phyloP scores from a whole-genome alignment of 371 early-diverging fungal species.

The Mucor mucedo region DNA sequence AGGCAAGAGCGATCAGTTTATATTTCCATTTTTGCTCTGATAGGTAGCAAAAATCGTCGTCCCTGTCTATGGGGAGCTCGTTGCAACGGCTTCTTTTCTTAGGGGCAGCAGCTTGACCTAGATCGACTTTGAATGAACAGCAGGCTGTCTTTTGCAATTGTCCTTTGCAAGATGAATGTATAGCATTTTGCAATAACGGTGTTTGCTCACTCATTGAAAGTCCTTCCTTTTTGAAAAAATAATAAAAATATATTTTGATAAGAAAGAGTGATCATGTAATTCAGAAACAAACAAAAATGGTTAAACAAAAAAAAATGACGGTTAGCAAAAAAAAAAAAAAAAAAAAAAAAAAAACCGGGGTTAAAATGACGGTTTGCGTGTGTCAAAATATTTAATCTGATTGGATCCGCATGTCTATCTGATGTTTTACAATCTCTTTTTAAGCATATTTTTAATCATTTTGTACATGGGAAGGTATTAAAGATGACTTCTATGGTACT shows the following conservation, averaged over 20 bases:
- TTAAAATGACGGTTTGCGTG: not conserved
- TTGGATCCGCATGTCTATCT: too few species aligned
- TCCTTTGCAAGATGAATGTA: slow-evolving; percentile 2
- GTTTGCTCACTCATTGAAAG: slow-evolving; percentile 29
- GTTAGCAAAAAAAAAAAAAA: too few species aligned
- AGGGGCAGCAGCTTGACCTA: slow-evolving; percentile 3
- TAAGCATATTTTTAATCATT: too few species aligned
- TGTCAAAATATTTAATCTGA: too few species aligned
- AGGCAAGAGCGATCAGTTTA: slow-evolving; percentile 66
- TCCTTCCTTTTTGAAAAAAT: not conserved
- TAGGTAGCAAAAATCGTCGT: slow-evolving; percentile 27
- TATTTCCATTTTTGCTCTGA: slow-evolving; percentile 57
- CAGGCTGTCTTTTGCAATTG: slow-evolving; percentile 11
- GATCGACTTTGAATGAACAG: slow-evolving; percentile 19
- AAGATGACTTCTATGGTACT: too few species aligned
- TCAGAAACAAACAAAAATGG: too few species aligned
- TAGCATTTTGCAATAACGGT: slow-evolving; percentile 20
- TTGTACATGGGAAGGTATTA: too few species aligned
- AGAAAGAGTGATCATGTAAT: slow-evolving; percentile 11
- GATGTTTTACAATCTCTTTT: too few species aligned
- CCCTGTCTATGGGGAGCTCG: slow-evolving; percentile 7
- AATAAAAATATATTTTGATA: not conserved
- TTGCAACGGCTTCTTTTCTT: slow-evolving; percentile 12
- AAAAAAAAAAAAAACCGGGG: not conserved
- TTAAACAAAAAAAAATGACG: not conserved